Base-by-base conservation (phyloP, 129 eudicot species). In the Chrysanthemum makinoi region DNA sequence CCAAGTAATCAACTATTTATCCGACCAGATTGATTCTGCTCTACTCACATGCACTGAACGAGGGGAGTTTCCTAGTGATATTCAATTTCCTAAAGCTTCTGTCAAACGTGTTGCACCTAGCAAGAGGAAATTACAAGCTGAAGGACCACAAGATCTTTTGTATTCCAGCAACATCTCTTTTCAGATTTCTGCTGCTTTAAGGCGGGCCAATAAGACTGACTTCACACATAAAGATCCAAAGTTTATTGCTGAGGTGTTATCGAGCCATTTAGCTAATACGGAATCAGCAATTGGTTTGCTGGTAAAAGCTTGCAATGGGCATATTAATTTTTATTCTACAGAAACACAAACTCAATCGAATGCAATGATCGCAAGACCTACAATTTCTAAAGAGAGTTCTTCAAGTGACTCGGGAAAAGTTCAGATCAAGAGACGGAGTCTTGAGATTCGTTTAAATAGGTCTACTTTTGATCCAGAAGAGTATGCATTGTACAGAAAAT, bases 401-500 rank as follows among this genome's bases (percentile, higher is more conserved):
- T 58, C 68, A 69, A 69, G 75, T 70, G 73, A 73, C 76, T 48
- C 65, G 66, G 80, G 62, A 66, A 16, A 63, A 6, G 20, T 26
- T 68, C 74, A 24, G 24, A 58, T 68, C 47, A 84, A 84, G 80
- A 55, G 62, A 50, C 78, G 80, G 69, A 82, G 48, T 73, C 80
- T 94, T 48, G 99, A 94, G 81, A 73, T 90, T 72, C 84, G 78
- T 30, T 67, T 90, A 69, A 94, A 86, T 66, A 84, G 80, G 72
- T 94, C 99, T 6, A 75, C 83, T 70, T 94, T 85, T 77, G 99
- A 90, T 77, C 80, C 77, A 13, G 95, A 89, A 87, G 99, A 94
- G 77, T 94, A 87, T 75, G 86, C 86, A 18, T 80, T 94, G 79
- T 94, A 89, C 56, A 80, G 80, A 63, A 94, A 73, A 77, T 94